Evolutionary conservation across 345 rosid genomes (phyloP).

Genomic region (Draba incana): DNA sequence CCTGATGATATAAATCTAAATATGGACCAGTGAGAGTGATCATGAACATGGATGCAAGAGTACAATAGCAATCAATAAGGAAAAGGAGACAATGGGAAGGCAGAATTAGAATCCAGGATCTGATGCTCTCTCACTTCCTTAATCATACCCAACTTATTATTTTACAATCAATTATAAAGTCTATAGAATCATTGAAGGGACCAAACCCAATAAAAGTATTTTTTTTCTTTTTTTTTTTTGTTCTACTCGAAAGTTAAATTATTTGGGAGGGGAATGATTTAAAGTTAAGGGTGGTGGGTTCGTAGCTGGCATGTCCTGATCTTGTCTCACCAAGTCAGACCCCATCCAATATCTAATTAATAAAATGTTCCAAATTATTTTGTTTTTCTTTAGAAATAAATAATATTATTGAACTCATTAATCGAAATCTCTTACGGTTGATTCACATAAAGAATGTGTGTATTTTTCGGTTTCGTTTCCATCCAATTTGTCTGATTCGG

Average conservation of each 20-base stretch:
- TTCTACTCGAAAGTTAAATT: constrained; percentile 29
- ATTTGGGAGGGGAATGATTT: constrained; percentile 33
- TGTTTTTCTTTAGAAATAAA: not conserved
- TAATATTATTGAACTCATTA: constrained; percentile 3
- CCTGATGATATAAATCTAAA: not conserved
- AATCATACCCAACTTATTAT: constrained; percentile 41
- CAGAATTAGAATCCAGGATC: constrained; percentile 36
- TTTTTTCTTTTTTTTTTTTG: not conserved
- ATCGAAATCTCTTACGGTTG: constrained; percentile 6
- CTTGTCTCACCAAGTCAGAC: constrained; percentile 38
- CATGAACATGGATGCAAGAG: constrained; percentile 22
- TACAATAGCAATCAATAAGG: constrained; percentile 23
- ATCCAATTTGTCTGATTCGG: not conserved
- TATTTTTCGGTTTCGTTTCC: not conserved
- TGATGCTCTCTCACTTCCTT: constrained; percentile 36
- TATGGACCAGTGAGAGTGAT: constrained; percentile 9
- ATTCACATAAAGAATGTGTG: constrained; percentile 29
- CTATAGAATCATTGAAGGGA: constrained; percentile 33
- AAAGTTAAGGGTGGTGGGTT: constrained; percentile 44
- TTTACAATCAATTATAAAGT: constrained; percentile 27
- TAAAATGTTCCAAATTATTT: not conserved
- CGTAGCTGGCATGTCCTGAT: constrained; percentile 44
- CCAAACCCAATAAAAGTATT: constrained; percentile 35
- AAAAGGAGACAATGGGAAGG: constrained; percentile 33
- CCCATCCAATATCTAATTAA: constrained; percentile 1